Evolutionary conservation across 73 alveolate genomes (phyloP).

Genomic region (Tetrahymena borealis): DNA sequence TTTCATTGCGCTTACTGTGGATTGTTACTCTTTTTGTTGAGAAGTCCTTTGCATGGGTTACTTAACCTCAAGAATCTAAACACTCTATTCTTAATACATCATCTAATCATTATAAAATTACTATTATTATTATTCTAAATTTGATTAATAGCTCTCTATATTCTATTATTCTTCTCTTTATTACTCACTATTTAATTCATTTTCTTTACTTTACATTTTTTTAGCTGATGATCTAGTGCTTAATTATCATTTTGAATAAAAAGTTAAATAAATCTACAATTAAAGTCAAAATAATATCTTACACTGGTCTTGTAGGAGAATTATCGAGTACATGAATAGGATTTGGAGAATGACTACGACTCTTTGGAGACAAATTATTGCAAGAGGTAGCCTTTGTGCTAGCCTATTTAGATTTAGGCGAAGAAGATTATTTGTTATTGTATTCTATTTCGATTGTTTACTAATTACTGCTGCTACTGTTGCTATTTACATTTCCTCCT

Average conservation of each 20-base stretch:
- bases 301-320: neutral
- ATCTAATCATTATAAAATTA: neutral
- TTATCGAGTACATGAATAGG: neutral
- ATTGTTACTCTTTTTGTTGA: neutral
- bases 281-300: neutral
- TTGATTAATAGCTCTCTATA: neutral
- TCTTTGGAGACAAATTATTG: neutral
- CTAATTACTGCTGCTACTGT: neutral
- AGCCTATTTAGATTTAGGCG: neutral
- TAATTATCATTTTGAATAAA: neutral
- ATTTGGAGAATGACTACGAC: neutral
- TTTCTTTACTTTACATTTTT: neutral
- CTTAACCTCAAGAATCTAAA: neutral
- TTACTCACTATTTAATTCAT: neutral
- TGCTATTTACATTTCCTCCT: too few species aligned
- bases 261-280: neutral
- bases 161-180: neutral
- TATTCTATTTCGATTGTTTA: neutral
- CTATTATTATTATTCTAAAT: neutral
- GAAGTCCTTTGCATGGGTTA: neutral
- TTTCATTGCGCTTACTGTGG: too few species aligned
- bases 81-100: neutral
- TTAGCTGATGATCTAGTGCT: neutral
- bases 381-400: neutral
- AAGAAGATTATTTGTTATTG: neutral